A percentile compares a stretch with the other conserved stretches of the same genome.
phyloP scores from a whole-genome alignment of 2,329 filamentous ascomycete species.

The Bipolaris oryzae region DNA sequence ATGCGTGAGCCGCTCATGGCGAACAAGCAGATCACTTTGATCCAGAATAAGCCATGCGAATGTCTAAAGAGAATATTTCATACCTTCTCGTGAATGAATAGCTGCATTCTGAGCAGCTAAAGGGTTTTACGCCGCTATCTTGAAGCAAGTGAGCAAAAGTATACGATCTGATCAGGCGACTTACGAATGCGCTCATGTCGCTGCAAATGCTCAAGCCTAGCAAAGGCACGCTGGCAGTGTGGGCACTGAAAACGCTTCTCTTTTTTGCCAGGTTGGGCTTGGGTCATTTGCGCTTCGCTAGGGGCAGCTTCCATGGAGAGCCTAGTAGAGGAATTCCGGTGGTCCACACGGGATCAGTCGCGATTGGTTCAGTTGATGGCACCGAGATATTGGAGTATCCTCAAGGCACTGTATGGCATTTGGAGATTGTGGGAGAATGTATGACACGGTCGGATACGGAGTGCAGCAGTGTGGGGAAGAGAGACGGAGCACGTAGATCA shows the following conservation, averaged over 20 bases:
- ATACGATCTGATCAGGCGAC: conserved; percentile 6
- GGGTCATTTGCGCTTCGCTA: conserved; percentile 20
- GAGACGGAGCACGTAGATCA: conserved; percentile 13
- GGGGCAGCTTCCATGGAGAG: conserved; percentile 30
- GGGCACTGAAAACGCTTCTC: conserved; percentile 45
- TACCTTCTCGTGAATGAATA: conserved; percentile 53
- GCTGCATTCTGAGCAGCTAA: conserved; percentile 49
- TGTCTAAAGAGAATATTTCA: neutral
- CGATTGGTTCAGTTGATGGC: conserved; percentile 3
- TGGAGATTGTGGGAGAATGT: conserved; percentile 18
- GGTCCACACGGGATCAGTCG: conserved; percentile 3
- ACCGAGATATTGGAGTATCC: conserved; percentile 5
- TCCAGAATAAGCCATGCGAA: neutral
- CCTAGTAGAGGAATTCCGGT: conserved; percentile 6
- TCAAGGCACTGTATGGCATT: conserved; percentile 6
- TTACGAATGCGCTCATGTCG: conserved; percentile 50
- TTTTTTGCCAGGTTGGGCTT: conserved; percentile 38
- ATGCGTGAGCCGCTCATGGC: conserved; percentile 50
- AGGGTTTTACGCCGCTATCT: conserved; percentile 52
- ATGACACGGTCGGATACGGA: conserved; percentile 20
- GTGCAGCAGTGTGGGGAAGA: conserved; percentile 31
- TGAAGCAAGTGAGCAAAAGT: conserved; percentile 16
- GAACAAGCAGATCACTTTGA: conserved; percentile 49
- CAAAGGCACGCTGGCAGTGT: conserved; percentile 42
- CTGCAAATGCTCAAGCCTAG: conserved; percentile 51